Percentiles rank a stretch among this genome's conserved stretches.
Conservation (phyloP, 805 yeast genomes). For the Starmerella bacillaris region DNA sequence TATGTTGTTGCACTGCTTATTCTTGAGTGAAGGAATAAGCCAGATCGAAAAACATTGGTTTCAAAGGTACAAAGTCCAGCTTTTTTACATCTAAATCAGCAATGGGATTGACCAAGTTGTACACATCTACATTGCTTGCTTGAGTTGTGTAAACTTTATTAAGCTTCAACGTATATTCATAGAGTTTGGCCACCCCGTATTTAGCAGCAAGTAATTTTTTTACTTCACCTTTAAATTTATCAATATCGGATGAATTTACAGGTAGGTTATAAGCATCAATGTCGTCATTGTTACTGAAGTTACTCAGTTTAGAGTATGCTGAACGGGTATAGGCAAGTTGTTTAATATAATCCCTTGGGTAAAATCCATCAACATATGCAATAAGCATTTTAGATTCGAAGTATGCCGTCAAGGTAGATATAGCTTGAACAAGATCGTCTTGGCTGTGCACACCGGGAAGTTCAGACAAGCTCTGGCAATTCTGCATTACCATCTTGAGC, state of each 20-base stretch:
- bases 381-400: conserved; percentile 30
- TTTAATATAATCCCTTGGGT: conserved; percentile 16
- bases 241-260: conserved; percentile 6
- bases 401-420: conserved; percentile 33
- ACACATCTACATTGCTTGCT: conserved; percentile 18
- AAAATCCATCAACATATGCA: conserved; percentile 27
- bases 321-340: conserved; percentile 4
- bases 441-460: conserved; percentile 87
- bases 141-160: conserved; percentile 13
- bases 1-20: too few relatives aligned
- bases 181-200: conserved; percentile 26
- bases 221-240: conserved; percentile 4
- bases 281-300: conserved; percentile 21
- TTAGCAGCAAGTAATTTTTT: conserved; percentile 10
- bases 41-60: conserved; percentile 81
- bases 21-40: conserved; percentile 29
- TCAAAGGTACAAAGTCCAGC: conserved; percentile 47
- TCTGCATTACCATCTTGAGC: conserved; percentile 33
- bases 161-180: conserved; percentile 11
- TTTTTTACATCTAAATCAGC: conserved; percentile 21
- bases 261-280: conserved; percentile 12
- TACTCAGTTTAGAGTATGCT: conserved; percentile 9
- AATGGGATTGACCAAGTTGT: conserved; percentile 17
- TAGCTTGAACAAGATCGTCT: conserved; percentile 41
- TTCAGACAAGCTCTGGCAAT: conserved; percentile 45